Base-by-base conservation (phyloP, 2,329 filamentous ascomycete species). In the Xylaria sp. region DNA sequence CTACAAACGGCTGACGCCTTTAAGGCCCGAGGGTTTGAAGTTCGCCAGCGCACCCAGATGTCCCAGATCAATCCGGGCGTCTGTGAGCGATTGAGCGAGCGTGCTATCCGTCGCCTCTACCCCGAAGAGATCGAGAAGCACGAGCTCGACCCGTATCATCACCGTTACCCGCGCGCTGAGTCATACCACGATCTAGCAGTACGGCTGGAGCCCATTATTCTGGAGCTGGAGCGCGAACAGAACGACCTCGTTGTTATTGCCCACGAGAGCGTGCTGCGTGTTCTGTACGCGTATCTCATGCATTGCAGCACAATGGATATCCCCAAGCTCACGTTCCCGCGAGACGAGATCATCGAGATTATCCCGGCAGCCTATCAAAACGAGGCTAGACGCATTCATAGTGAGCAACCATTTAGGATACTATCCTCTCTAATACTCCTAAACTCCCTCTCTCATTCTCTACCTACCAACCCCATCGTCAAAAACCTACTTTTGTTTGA, bases 151-250 rank as follows among this genome's bases (percentile, higher is more conserved):
- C 96, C 96, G 0, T 99, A 99, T 75, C 96, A 99, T 76, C 96
- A 99, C 79, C 89, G 96, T 44, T 99, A 97, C 77, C 96, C 96
- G 7, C 87, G 96, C 69, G 95, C 95, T 67, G 96, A 99, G 92
- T 98, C 95, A 9, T 99, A 99, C 79, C 96, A 99, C 78, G 96
- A 99, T 76, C 89, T 99, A 49, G 96, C 96, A n/a, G 96, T 99
- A 66, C 92, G 96, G 25, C 89, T 99, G 53, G 96, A 99, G 78
- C 96, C 96, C 45, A 97, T 99, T 75, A 99, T 99, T 76, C 87
- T 99, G 33, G 96, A 99, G 78, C 87, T 99, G 15, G 96, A 99
- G 82, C 90, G 96, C 49, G 96, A 99, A 81, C 93, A 97, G 74
- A 97, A 96, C 72, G 96, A 99, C 77, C 86, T 99, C n/a, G 87